Evolutionary conservation across 2,329 filamentous ascomycete genomes (phyloP), one percentile per base, ranked within the genome.

Genomic region (Reticulascus tulasneorum): DNA sequence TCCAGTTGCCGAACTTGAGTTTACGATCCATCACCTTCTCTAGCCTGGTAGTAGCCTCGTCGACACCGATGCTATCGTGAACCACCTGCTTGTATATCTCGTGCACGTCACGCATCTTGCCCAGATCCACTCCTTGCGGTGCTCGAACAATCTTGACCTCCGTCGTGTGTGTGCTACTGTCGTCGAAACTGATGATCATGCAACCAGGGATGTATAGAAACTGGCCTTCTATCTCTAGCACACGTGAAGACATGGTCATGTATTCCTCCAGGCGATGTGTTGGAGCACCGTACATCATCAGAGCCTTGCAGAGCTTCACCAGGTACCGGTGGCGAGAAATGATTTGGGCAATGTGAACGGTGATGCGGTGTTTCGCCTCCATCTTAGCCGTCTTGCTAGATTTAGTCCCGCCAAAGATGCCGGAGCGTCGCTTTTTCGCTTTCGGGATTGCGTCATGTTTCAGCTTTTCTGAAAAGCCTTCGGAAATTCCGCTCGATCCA

Each of bases 101-200:
- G 49, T 89, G 84, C 3, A 83, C 75, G 46, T 89, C 85, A 33
- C 81, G 73, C 10, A 90, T 72, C 50, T 82, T 84, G 19, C 84
- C 84, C 1, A 90, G 68, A 53, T 90, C 79, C 9, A 90, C 72
- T 2, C 83, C 84, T 50, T 87, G 83, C 0, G 64, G 62, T 0
- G 78, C 74, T 5, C 81, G 75, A 7, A 89, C 79, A 21, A 89
- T 72, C 61, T 86, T 86, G 44, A 89, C 84, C 54, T 88, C 84
- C n/a, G 83, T 83, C 0, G 85, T 89, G 52, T 89, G 84, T 0
- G 84, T 86, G 1, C 63, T 61, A 45, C 63, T 69, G 44, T 91
- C 86, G 52, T 86, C 89, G 53, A 96, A 95, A 5, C 87, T 91
- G 54, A 95, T 84, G 38, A 96, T 86, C 90, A 96, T 96, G 53